Conservation (phyloP, 345 rosid genomes). For the Citrus hindsii region DNA sequence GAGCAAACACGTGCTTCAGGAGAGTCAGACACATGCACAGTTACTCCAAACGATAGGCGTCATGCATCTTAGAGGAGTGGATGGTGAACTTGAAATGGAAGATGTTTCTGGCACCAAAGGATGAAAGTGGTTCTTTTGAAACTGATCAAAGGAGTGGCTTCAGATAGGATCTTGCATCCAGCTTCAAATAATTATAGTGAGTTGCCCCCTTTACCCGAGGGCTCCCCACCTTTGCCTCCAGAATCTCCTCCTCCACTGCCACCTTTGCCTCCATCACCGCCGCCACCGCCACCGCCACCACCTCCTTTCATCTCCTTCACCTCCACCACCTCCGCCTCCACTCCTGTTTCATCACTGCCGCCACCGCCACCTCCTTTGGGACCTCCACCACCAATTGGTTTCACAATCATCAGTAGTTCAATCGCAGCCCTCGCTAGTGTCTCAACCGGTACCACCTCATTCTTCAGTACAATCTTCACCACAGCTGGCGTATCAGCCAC, state of each 20-base stretch:
- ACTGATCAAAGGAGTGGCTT: conserved; percentile 34
- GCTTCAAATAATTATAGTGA: conserved; percentile 21
- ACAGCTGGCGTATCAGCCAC: conserved; percentile 55
- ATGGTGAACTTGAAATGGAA: conserved; percentile 90
- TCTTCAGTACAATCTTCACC: conserved; percentile 50
- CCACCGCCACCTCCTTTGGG: conserved; percentile 33
- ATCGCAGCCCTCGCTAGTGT: conserved; percentile 41
- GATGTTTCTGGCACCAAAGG: conserved; percentile 71
- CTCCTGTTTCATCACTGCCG: conserved; percentile 30
- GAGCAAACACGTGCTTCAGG: conserved; percentile 36
- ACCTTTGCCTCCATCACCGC: conserved; percentile 67
- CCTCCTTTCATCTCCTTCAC: conserved; percentile 41
- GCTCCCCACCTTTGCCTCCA: conserved; percentile 69
- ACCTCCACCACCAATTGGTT: conserved; percentile 32
- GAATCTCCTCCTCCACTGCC: conserved; percentile 77
- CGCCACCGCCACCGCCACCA: conserved; percentile 30
- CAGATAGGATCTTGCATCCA: conserved; percentile 24
- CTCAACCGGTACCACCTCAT: conserved; percentile 44
- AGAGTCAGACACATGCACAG: conserved; percentile 40
- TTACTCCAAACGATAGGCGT: conserved; percentile 55
- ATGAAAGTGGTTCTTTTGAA: conserved; percentile 36
- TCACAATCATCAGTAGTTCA: conserved; percentile 35
- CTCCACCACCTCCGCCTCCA: conserved; percentile 50
- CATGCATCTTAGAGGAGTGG: conserved; percentile 81
- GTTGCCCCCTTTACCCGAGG: conserved; percentile 39